Evolutionary conservation across 345 rosid species (phyloP).

Genomic region (Acer campestre): DNA sequence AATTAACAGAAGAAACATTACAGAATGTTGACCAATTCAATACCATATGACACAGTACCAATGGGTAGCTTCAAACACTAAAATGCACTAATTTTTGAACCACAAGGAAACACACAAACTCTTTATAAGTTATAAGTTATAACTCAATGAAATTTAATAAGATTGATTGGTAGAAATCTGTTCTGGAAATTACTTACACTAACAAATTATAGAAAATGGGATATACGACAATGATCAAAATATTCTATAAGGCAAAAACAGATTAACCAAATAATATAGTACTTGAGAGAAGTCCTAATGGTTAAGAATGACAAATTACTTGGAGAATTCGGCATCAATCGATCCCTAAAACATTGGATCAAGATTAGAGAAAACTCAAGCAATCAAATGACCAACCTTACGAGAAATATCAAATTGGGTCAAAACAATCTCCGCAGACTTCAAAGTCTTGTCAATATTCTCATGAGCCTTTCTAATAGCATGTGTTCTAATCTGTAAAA

Average conservation of each 20-base stretch:
- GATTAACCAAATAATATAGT: background rate
- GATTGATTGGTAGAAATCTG: background rate
- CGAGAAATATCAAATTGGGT: conserved; percentile 77
- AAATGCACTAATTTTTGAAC: background rate
- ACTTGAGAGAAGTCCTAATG: background rate
- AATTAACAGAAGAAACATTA: background rate
- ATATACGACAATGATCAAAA: background rate
- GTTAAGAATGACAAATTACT: background rate
- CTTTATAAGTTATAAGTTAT: too few species aligned
- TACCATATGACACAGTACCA: background rate
- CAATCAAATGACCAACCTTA: conserved; percentile 56
- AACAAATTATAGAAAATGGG: background rate
- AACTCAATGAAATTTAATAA: too few species aligned
- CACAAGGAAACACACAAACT: background rate
- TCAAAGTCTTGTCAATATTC: conserved; percentile 91
- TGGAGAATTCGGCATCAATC: background rate
- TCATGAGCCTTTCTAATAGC: conserved; percentile 96
- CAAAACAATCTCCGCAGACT: conserved; percentile 82
- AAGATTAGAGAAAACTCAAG: background rate
- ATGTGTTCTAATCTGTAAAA: conserved; percentile 84
- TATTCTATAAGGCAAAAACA: background rate
- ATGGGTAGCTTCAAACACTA: background rate
- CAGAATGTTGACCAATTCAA: too few species aligned
- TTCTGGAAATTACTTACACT: background rate
- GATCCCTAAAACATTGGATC: background rate